These are phyloP conservation scores for Starmerella apis DNA, from an alignment of 805 yeast species.

Conservation along the genomic window DNA sequence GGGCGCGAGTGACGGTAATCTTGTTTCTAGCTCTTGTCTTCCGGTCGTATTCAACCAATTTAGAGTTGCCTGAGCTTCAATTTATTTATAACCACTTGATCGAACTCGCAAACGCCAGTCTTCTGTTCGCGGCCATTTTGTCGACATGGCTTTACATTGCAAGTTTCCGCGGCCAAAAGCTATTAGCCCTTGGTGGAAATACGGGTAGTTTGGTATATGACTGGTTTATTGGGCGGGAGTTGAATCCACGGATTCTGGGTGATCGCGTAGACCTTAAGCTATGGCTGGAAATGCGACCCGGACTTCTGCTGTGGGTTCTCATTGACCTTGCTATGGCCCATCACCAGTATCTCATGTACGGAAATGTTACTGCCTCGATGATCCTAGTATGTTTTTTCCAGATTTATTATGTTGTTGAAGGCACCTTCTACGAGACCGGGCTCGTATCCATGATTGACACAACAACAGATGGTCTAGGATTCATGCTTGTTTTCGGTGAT, in stretches of 20 bases:
- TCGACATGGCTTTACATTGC: conserved; percentile 54
- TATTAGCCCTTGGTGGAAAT: conserved; percentile 81
- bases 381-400: conserved; percentile 59
- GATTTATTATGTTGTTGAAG: conserved; percentile 77
- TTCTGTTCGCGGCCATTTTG: conserved; percentile 52
- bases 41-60: conserved; percentile 44
- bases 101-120: conserved; percentile 52
- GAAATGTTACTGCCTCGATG: conserved; percentile 60
- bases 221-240: conserved; percentile 94
- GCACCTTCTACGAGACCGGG: conserved; percentile 85
- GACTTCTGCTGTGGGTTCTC: conserved; percentile 74
- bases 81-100: conserved; percentile 61
- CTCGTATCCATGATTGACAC: conserved; percentile 89
- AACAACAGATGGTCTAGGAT: conserved; percentile 94
- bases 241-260: conserved; percentile 64
- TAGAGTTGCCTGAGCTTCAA: conserved; percentile 64
- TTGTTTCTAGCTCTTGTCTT: conserved; percentile 36
- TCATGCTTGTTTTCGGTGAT: conserved; percentile 92
- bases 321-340: conserved; percentile 72
- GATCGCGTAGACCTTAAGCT: conserved; percentile 79
- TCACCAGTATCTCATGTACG: conserved; percentile 56
- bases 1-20: conserved; percentile 44
- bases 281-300: conserved; percentile 91
- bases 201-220: conserved; percentile 66
- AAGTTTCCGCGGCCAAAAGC: conserved; percentile 45